phyloP scores from a whole-genome alignment of 164 flowering plant species.

The Chimonanthus praecox region DNA sequence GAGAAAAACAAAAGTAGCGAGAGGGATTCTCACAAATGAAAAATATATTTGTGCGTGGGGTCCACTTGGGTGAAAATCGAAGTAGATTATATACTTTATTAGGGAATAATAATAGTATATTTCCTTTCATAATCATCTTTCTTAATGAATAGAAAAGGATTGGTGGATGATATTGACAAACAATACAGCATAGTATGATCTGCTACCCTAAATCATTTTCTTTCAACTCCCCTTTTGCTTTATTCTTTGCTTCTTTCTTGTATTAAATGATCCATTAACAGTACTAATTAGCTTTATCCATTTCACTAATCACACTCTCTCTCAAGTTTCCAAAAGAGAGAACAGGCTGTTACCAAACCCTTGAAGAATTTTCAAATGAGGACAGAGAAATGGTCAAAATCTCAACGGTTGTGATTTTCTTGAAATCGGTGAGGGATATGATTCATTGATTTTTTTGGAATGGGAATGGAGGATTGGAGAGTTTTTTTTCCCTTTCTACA shows the following conservation, averaged over 20 bases:
- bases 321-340: constrained; percentile 1
- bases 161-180: not conserved
- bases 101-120: no score
- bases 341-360: not conserved
- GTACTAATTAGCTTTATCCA: not conserved
- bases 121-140: not conserved
- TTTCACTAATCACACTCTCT: constrained; percentile 1
- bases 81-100: no score
- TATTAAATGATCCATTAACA: not conserved
- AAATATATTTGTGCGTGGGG: no score
- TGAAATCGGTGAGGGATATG: not conserved
- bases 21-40: no score
- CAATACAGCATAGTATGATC: not conserved
- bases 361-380: not conserved
- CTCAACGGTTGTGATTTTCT: constrained; percentile 8
- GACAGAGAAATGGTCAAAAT: not conserved
- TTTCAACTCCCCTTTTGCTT: not conserved
- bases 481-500: not conserved
- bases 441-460: no score
- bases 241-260: not conserved
- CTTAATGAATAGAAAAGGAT: not conserved
- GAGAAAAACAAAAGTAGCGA: no score
- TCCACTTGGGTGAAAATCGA: no score
- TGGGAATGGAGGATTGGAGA: not conserved
- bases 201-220: not conserved